Evolutionary conservation across 2,329 filamentous ascomycete species (phyloP).

Genomic region (Cadophora luteo-olivacea): DNA sequence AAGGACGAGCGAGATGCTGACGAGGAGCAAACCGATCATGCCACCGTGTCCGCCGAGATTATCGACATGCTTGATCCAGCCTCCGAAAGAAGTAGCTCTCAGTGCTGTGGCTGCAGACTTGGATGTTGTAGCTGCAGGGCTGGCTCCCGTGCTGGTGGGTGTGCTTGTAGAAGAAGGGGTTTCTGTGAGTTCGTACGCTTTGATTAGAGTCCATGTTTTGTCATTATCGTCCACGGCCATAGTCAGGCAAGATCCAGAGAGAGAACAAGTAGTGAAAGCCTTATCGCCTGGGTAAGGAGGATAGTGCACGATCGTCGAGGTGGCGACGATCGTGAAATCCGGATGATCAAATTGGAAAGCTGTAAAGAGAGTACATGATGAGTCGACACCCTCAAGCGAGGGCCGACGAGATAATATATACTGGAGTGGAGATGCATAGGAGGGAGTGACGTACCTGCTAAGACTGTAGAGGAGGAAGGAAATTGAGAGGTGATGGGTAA

Average conservation of each 20-base stretch:
- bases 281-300: not conserved
- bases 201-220: conserved; percentile 1
- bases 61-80: not conserved
- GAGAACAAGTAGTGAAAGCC: not conserved
- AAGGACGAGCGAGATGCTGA: not conserved
- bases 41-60: conserved; percentile 1
- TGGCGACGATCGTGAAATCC: not conserved
- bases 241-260: not conserved
- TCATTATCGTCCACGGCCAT: not conserved
- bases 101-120: conserved; percentile 1
- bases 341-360: not conserved
- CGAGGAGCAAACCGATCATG: not conserved
- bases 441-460: conserved; percentile 1
- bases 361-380: conserved; percentile 7
- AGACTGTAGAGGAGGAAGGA: not conserved
- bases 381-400: conserved; percentile 13
- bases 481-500: not conserved
- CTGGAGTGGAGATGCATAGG: not conserved
- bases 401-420: conserved; percentile 9
- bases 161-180: not conserved
- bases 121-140: conserved; percentile 1
- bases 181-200: not conserved
- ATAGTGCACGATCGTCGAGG: not conserved
- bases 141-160: not conserved
- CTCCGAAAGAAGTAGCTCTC: not conserved